These are phyloP conservation scores for Neurospora sp. DNA, from an alignment of 2,329 filamentous ascomycete genomes.

Conservation along the genomic window DNA sequence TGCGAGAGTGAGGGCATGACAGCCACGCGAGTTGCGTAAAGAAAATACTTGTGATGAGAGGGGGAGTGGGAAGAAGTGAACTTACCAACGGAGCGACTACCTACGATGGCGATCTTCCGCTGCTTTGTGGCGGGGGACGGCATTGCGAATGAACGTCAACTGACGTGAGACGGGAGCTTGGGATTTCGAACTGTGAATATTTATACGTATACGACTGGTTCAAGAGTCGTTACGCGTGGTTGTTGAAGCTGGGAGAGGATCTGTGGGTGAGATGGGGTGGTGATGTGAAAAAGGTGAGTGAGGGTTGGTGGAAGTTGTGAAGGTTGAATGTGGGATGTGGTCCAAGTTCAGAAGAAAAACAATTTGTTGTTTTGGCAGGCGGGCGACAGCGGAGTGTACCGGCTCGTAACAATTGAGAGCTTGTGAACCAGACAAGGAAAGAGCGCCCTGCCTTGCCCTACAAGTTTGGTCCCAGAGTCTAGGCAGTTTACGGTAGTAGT, in stretches of 20 bases:
- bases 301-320: background rate
- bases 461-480: background rate
- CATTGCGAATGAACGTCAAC: conserved; percentile 33
- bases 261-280: background rate
- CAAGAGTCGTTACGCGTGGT: background rate
- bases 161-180: background rate
- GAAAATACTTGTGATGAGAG: background rate
- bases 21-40: background rate
- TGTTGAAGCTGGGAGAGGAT: background rate
- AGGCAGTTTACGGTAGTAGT: background rate
- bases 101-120: conserved; percentile 91
- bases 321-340: background rate
- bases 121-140: conserved; percentile 68
- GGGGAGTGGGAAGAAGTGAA: conserved; percentile 8
- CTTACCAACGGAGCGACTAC: conserved; percentile 73
- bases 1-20: background rate
- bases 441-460: background rate
- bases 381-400: background rate
- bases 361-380: background rate
- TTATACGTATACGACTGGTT: background rate
- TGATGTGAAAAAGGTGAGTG: background rate
- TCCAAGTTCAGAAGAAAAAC: background rate
- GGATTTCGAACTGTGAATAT: background rate
- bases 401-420: background rate
- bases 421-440: background rate